Conservation (phyloP, 2,329 filamentous ascomycete species). For the Exophiala dermatitidis region DNA sequence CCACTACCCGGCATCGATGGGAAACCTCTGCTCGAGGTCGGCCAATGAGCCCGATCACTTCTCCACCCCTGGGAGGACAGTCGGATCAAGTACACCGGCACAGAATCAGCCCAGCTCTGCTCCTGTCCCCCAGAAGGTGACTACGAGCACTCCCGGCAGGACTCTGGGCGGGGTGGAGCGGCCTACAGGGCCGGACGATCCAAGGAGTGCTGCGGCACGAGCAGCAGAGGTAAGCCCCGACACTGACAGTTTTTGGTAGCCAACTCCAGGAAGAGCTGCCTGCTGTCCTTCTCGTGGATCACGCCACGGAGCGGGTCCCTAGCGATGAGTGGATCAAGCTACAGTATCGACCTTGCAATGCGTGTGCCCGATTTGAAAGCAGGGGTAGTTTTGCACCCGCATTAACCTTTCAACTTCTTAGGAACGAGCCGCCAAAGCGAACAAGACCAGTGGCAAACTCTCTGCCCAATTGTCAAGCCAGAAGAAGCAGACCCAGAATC, state of each 20-base stretch:
- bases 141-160: constrained; percentile 45
- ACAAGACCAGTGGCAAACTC: constrained; percentile 57
- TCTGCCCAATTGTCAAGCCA: constrained; percentile 64
- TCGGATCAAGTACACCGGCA: constrained; percentile 48
- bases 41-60: constrained; percentile 57
- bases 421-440: constrained; percentile 58
- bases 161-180: constrained; percentile 53
- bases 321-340: neutral
- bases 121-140: constrained; percentile 41
- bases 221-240: constrained; percentile 67
- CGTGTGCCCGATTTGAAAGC: too few species aligned
- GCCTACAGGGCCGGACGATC: constrained; percentile 44
- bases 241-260: neutral
- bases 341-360: too few species aligned
- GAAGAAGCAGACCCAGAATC: constrained; percentile 63
- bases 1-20: constrained; percentile 53
- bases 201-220: constrained; percentile 64
- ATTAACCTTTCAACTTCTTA: constrained; percentile 30
- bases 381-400: neutral
- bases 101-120: constrained; percentile 40
- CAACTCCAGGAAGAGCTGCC: too few species aligned
- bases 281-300: neutral
- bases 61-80: constrained; percentile 62
- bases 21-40: constrained; percentile 75
- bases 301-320: neutral